These are phyloP conservation scores for Chaetomium cochliodes DNA, from an alignment of 495 filamentous ascomycete genomes.

Conservation along the genomic window DNA sequence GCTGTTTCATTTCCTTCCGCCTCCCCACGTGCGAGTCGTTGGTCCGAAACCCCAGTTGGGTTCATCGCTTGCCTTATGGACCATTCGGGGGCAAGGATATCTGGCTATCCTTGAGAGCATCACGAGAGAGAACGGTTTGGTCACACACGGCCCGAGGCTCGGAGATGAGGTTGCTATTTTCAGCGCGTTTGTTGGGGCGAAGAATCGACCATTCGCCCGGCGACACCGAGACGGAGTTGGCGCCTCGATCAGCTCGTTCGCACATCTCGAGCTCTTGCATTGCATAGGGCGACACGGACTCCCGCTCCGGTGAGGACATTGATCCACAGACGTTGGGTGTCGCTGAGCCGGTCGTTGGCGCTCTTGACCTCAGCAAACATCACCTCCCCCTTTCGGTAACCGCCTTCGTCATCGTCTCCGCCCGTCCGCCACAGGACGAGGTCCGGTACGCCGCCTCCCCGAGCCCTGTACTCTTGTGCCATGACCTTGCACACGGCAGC, in stretches of 20 bases:
- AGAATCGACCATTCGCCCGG: conserved; percentile 1
- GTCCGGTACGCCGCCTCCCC: conserved; percentile 89
- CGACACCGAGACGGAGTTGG: not conserved
- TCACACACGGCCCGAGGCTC: not conserved
- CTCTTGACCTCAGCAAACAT: conserved; percentile 92
- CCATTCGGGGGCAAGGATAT: not conserved
- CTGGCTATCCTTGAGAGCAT: not conserved
- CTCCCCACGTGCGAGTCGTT: conserved; percentile 22
- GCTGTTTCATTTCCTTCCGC: conserved; percentile 17
- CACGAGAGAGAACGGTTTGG: not conserved
- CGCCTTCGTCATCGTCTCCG: conserved; percentile 20
- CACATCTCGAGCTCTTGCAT: conserved; percentile 77
- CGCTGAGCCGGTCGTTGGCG: conserved; percentile 92
- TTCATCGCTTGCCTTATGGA: not conserved
- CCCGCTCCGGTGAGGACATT: conserved; percentile 84
- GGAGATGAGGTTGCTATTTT: conserved; percentile 25
- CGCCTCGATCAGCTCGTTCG: conserved; percentile 32
- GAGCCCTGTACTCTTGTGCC: conserved; percentile 87
- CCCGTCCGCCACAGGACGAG: conserved; percentile 76
- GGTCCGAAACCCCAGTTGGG: not conserved
- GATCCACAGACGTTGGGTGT: conserved; percentile 96
- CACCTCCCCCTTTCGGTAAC: conserved; percentile 50
- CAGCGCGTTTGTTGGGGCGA: conserved; percentile 2
- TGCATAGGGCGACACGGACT: conserved; percentile 81
- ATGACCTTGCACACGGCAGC: conserved; percentile 86